Conservation (phyloP, 768 basidiomycete genomes). For the Leccinellum luteum region DNA sequence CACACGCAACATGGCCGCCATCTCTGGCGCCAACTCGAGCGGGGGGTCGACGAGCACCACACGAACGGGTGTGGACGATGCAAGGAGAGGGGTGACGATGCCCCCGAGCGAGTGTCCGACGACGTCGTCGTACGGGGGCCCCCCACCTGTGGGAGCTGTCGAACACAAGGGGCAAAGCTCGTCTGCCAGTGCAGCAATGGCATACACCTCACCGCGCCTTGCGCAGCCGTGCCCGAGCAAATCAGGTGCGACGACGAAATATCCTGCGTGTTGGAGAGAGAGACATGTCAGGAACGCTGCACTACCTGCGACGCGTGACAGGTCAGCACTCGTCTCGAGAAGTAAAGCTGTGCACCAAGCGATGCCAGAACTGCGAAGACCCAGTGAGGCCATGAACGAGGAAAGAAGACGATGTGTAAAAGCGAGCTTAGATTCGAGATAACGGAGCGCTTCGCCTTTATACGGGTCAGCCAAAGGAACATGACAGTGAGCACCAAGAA, state of each 20-base stretch:
- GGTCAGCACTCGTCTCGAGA: constrained; percentile 16
- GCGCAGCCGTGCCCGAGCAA: constrained; percentile 21
- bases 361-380: constrained; percentile 15
- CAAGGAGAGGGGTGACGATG: background rate
- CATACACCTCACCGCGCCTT: constrained; percentile 8
- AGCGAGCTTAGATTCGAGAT: background rate
- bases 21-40: background rate
- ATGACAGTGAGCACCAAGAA: background rate
- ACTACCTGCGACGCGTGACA: background rate
- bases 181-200: constrained; percentile 11
- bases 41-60: background rate
- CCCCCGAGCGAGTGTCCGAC: background rate
- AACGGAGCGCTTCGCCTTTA: background rate
- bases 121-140: background rate
- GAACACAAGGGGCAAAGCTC: constrained; percentile 13
- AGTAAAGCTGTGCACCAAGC: constrained; percentile 12
- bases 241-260: constrained; percentile 24
- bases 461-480: no score
- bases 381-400: constrained; percentile 22
- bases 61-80: background rate
- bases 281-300: background rate
- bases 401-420: background rate
- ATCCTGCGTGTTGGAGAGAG: constrained; percentile 12
- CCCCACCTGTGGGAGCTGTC: background rate
- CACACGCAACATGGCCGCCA: background rate